Percentiles rank a stretch among this genome's conserved stretches.
These are phyloP conservation scores for Cynanchum wilfordii DNA, from an alignment of 257 asterid genomes.

Conservation along the genomic window DNA sequence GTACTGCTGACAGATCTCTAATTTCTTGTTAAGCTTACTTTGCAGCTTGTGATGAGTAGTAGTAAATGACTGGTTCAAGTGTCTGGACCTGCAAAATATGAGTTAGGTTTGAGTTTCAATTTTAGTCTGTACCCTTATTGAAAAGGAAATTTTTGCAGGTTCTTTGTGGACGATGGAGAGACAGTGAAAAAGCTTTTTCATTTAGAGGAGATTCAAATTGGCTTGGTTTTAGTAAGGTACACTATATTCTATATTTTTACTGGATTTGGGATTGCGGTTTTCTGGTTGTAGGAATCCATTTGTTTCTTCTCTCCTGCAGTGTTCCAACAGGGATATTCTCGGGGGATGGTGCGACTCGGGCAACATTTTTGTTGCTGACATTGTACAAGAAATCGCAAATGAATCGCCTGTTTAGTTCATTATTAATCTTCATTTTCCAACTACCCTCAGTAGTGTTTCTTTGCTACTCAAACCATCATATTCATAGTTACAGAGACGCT, in stretches of 20 bases:
- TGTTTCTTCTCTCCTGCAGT: slow-evolving; percentile 8
- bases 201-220: slow-evolving; percentile 96
- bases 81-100: neutral
- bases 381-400: slow-evolving; percentile 10
- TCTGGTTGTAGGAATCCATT: neutral
- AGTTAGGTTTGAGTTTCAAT: neutral
- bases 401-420: neutral
- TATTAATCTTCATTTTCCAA: neutral
- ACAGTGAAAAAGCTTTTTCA: slow-evolving; percentile 56
- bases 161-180: slow-evolving; percentile 71
- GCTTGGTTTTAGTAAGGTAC: slow-evolving; percentile 96
- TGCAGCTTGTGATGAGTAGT: neutral
- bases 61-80: neutral
- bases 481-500: neutral
- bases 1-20: slow-evolving; percentile 27
- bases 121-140: slow-evolving; percentile 6
- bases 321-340: slow-evolving; percentile 30
- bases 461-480: neutral
- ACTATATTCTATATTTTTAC: neutral
- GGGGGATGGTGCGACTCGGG: slow-evolving; percentile 51
- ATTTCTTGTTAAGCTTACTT: slow-evolving; percentile 8
- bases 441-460: neutral
- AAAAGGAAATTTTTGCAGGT: slow-evolving; percentile 44
- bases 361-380: slow-evolving; percentile 35
- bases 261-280: neutral